These are phyloP conservation scores for Amaranthus palmeri DNA, from an alignment of 148 eudicot species.

Conservation along the genomic window DNA sequence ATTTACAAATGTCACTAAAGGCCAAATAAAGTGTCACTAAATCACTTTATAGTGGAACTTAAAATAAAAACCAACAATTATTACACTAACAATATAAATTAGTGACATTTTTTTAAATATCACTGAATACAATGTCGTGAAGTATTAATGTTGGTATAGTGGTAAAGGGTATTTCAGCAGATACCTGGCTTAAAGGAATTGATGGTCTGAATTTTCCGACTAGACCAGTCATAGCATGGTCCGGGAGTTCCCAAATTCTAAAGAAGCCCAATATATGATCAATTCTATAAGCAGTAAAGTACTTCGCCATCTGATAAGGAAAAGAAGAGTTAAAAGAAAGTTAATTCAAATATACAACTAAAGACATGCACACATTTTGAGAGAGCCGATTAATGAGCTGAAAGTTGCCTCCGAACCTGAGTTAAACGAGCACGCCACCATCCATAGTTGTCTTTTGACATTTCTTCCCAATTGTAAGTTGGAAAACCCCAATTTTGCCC, in stretches of 20 bases:
- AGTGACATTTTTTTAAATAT: no score
- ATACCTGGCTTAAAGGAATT: slow-evolving; percentile 85
- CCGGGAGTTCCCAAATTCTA: slow-evolving; percentile 99
- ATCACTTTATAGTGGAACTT: no score
- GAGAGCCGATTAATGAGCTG: not conserved
- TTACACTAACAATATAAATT: no score
- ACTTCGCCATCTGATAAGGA: slow-evolving; percentile 73
- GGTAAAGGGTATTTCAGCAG: not conserved
- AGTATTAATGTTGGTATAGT: no score
- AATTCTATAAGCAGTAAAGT: slow-evolving; percentile 91
- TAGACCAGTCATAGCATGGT: slow-evolving; percentile 88
- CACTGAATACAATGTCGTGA: no score
- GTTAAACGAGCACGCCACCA: slow-evolving; percentile 98
- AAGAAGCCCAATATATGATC: slow-evolving; percentile 98
- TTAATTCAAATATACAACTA: not conserved
- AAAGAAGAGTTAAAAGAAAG: slow-evolving; percentile 1
- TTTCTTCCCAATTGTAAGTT: slow-evolving; percentile 98
- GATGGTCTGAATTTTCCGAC: slow-evolving; percentile 97
- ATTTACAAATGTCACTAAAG: no score
- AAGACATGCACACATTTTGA: not conserved
- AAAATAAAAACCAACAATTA: no score
- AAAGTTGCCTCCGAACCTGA: slow-evolving; percentile 47
- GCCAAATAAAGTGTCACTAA: no score
- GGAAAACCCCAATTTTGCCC: slow-evolving; percentile 99
- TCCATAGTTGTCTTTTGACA: slow-evolving; percentile 95